Conservation (phyloP, 108 stramenopile genomes). For the Cyclotella cryptica region DNA sequence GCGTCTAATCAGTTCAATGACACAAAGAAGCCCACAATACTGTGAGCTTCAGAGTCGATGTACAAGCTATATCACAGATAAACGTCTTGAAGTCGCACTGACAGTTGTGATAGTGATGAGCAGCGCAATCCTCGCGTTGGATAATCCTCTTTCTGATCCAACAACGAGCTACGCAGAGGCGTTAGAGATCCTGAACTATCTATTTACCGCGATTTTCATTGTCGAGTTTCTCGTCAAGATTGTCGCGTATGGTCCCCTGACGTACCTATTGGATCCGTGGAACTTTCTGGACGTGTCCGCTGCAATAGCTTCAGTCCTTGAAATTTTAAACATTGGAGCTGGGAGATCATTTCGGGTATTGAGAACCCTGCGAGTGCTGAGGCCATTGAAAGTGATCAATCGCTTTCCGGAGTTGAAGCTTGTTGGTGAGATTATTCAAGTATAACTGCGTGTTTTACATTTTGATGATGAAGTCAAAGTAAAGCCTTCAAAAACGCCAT, state of each 20-base stretch:
- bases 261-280: conserved; percentile 67
- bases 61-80: conserved; percentile 9
- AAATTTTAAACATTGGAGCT: conserved; percentile 25
- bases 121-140: conserved; percentile 45
- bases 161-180: neutral
- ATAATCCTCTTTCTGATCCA: conserved; percentile 56
- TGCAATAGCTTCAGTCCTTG: conserved; percentile 62
- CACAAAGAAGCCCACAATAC: neutral
- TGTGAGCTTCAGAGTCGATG: neutral
- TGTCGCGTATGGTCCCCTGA: conserved; percentile 56
- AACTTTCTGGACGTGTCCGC: conserved; percentile 70
- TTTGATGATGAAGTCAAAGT: no score
- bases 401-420: conserved; percentile 71
- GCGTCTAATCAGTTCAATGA: neutral
- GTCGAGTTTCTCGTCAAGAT: conserved; percentile 72
- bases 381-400: conserved; percentile 74
- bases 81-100: conserved; percentile 38
- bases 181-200: conserved; percentile 42
- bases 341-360: conserved; percentile 51
- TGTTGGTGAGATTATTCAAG: conserved; percentile 31
- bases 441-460: neutral
- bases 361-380: conserved; percentile 67
- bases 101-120: conserved; percentile 46
- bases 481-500: no score
- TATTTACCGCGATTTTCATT: conserved; percentile 62